Percentiles rank a stretch among this genome's conserved stretches.
Conservation (phyloP, 192 early-diverging fungal genomes). For the Umbelopsis sp. region DNA sequence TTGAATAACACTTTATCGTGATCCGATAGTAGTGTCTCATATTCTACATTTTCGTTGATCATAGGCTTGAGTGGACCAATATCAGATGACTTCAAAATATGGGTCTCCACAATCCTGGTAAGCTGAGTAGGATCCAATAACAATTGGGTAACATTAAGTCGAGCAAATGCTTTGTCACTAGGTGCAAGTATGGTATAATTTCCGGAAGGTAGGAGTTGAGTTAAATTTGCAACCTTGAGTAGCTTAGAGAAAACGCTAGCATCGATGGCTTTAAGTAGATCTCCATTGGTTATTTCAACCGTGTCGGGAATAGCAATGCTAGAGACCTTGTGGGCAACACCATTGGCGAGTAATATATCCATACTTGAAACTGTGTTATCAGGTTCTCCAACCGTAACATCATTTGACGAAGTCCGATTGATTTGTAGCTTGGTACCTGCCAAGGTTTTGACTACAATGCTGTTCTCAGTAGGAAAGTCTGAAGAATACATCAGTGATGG, state of each 20-base stretch:
- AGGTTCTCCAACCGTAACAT: conserved; percentile 23
- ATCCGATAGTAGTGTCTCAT: conserved; percentile 20
- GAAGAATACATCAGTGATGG: conserved; percentile 42
- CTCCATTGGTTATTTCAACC: conserved; percentile 43
- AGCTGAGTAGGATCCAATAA: conserved; percentile 44
- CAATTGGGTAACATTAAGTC: conserved; percentile 38
- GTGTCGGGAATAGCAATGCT: conserved; percentile 45
- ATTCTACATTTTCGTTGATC: conserved; percentile 13
- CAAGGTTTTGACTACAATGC: conserved; percentile 35
- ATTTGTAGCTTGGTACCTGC: conserved; percentile 42
- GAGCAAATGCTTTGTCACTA: conserved; percentile 53
- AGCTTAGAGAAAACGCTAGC: conserved; percentile 41
- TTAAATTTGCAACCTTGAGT: conserved; percentile 44
- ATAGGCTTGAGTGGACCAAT: conserved; percentile 34
- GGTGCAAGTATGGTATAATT: conserved; percentile 55
- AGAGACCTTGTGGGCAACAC: conserved; percentile 51
- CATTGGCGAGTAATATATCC: conserved; percentile 50
- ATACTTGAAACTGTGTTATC: conserved; percentile 7
- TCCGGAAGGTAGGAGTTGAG: conserved; percentile 37
- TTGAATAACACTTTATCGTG: conserved; percentile 22
- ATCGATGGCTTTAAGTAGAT: conserved; percentile 49
- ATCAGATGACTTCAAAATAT: conserved; percentile 50
- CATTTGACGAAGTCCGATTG: conserved; percentile 26
- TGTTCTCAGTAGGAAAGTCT: conserved; percentile 34
- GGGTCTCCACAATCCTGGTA: conserved; percentile 58